Percentiles rank a stretch among this genome's conserved stretches.
Conservation (phyloP, 2,329 filamentous ascomycete genomes). For the Colletotrichum plurivorum region DNA sequence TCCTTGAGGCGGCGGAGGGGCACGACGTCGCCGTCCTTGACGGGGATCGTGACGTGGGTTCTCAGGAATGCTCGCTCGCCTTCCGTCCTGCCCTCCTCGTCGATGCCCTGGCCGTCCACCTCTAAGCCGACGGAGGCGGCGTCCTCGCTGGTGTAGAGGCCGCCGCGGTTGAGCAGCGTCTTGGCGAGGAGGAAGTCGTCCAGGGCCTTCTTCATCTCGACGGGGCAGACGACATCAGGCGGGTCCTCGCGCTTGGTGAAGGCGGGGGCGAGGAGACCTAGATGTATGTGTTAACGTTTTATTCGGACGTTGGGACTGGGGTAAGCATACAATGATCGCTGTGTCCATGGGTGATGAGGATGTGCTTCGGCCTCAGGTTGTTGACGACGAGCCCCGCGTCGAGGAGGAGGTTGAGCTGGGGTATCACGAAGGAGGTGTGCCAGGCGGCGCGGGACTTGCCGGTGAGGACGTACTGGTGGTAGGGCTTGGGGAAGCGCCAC, state of each 20-base stretch:
- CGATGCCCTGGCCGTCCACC: slow-evolving; percentile 38
- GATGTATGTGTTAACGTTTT: no score
- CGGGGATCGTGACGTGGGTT: slow-evolving; percentile 57
- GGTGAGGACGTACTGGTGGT: slow-evolving; percentile 58
- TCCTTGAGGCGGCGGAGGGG: slow-evolving; percentile 52
- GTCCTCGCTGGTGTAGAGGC: slow-evolving; percentile 49
- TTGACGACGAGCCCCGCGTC: slow-evolving; percentile 64
- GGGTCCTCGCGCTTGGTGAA: slow-evolving; percentile 61
- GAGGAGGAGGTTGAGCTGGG: slow-evolving; percentile 64
- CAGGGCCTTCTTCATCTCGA: slow-evolving; percentile 54
- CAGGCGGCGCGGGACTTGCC: slow-evolving; percentile 64
- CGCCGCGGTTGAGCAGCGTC: slow-evolving; percentile 59
- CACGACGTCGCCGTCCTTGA: slow-evolving; percentile 53
- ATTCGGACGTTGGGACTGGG: background rate
- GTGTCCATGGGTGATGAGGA: slow-evolving; percentile 66
- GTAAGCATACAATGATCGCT: slow-evolving; percentile 56
- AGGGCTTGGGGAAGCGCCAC: slow-evolving; percentile 60
- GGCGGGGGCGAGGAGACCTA: slow-evolving; percentile 54
- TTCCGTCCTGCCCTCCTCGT: slow-evolving; percentile 40
- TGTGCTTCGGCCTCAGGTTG: slow-evolving; percentile 61
- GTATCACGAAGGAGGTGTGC: slow-evolving; percentile 66
- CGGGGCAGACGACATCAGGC: slow-evolving; percentile 62
- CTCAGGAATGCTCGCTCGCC: slow-evolving; percentile 47
- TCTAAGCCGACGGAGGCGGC: slow-evolving; percentile 40
- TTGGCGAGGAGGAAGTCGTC: slow-evolving; percentile 58